Percentiles rank a stretch among this genome's conserved stretches.
phyloP scores from a whole-genome alignment of 441 rosid species.

The Erodium trifolium region DNA sequence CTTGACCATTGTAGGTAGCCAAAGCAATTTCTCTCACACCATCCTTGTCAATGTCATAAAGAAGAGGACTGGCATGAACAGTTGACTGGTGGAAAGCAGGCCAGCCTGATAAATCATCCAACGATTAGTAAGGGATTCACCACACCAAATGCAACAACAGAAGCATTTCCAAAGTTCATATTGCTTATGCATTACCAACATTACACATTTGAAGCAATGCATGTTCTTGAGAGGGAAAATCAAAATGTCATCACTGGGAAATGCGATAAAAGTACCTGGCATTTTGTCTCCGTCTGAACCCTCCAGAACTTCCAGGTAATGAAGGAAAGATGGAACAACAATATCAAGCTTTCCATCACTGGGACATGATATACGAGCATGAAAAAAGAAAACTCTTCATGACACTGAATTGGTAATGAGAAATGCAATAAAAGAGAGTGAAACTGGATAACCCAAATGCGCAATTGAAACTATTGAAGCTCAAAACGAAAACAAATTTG shows the following conservation, averaged over 20 bases:
- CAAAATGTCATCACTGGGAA: constrained; percentile 1
- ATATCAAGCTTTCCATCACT: constrained; percentile 99
- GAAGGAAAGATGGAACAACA: constrained; percentile 94
- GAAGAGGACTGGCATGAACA: constrained; percentile 90
- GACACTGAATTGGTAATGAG: neutral
- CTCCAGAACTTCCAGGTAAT: constrained; percentile 97
- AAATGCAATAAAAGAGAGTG: neutral
- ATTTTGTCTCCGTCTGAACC: constrained; percentile 99
- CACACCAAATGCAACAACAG: neutral
- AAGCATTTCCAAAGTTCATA: neutral
- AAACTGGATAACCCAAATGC: neutral
- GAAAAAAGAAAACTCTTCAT: neutral
- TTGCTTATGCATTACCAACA: constrained; percentile 3
- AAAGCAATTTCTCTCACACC: constrained; percentile 91
- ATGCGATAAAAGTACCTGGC: constrained; percentile 48
- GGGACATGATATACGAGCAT: neutral
- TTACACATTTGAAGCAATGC: neutral
- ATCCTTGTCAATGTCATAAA: constrained; percentile 92
- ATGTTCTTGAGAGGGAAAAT: neutral
- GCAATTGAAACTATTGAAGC: neutral
- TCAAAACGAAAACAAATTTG: neutral
- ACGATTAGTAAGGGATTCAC: no score
- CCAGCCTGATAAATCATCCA: constrained; percentile 59
- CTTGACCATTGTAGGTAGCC: constrained; percentile 96
- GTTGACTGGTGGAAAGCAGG: constrained; percentile 99